phyloP scores from a whole-genome alignment of 1,284 basidiomycete genomes.

The Tremellales sp. region DNA sequence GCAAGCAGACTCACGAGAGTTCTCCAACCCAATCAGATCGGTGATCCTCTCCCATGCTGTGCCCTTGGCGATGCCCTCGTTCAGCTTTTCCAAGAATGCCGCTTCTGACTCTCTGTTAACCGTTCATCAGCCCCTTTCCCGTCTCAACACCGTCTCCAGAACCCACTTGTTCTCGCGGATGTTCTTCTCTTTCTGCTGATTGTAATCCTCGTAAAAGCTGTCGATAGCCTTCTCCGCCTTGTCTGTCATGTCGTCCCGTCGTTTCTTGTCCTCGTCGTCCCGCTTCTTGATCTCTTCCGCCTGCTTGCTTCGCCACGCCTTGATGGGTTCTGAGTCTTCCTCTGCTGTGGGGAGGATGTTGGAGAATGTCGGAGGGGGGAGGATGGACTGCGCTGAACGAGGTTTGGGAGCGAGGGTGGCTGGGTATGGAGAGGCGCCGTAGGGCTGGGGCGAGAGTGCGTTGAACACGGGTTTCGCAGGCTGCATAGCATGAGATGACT shows the following conservation, averaged over 20 bases:
- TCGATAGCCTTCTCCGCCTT: slow-evolving; percentile 92
- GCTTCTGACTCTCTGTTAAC: slow-evolving; percentile 75
- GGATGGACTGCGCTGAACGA: slow-evolving; percentile 59
- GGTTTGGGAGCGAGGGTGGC: slow-evolving; percentile 53
- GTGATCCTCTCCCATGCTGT: slow-evolving; percentile 96
- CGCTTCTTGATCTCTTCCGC: slow-evolving; percentile 77
- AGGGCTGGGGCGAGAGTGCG: slow-evolving; percentile 42
- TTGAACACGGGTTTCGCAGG: slow-evolving; percentile 43
- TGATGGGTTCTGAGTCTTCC: slow-evolving; percentile 86
- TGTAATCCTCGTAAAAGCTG: slow-evolving; percentile 92
- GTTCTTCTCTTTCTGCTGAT: slow-evolving; percentile 83
- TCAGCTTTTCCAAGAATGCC: slow-evolving; percentile 68
- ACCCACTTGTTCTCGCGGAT: slow-evolving; percentile 95
- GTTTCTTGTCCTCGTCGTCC: slow-evolving; percentile 71
- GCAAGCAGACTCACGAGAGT: slow-evolving; percentile 59
- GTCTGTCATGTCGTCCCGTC: slow-evolving; percentile 78
- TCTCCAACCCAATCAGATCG: slow-evolving; percentile 81
- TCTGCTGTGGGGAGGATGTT: slow-evolving; percentile 52
- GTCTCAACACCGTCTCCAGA: not conserved
- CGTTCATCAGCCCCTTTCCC: not conserved
- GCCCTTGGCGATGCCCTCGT: slow-evolving; percentile 75
- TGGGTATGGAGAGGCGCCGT: slow-evolving; percentile 47
- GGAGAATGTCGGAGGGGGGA: slow-evolving; percentile 52
- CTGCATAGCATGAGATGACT: slow-evolving; percentile 6
- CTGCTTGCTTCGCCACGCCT: slow-evolving; percentile 83